These are phyloP conservation scores for Acarospora socialis DNA, from an alignment of 2,329 filamentous ascomycete species.

Conservation along the genomic window DNA sequence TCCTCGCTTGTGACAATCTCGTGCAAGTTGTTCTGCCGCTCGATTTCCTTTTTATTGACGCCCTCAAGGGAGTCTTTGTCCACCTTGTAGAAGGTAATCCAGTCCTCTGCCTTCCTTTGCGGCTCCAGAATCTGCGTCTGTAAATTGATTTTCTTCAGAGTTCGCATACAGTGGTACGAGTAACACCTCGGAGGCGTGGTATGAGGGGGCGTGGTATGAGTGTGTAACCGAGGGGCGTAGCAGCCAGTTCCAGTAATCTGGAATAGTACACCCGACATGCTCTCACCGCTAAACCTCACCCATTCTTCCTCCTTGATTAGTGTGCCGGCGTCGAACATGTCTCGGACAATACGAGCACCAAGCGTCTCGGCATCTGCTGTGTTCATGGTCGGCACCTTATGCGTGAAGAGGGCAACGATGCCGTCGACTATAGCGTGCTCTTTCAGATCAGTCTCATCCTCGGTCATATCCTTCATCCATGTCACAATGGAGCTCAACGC, in stretches of 20 bases:
- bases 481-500: conserved; percentile 72
- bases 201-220: conserved; percentile 39
- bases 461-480: conserved; percentile 81
- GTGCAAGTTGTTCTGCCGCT: conserved; percentile 85
- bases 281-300: conserved; percentile 77
- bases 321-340: conserved; percentile 66
- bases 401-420: conserved; percentile 74
- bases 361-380: conserved; percentile 88
- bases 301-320: conserved; percentile 87
- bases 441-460: conserved; percentile 79
- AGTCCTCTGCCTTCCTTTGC: conserved; percentile 59
- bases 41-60: conserved; percentile 71
- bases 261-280: conserved; percentile 79
- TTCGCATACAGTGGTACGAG: conserved; percentile 83
- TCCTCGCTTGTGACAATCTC: conserved; percentile 93
- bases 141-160: conserved; percentile 84
- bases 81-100: conserved; percentile 78
- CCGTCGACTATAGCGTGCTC: conserved; percentile 76
- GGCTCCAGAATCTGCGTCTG: conserved; percentile 57
- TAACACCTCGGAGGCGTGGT: conserved; percentile 73
- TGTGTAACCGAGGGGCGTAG: conserved; percentile 73
- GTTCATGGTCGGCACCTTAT: conserved; percentile 97
- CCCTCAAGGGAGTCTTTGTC: conserved; percentile 60
- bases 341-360: conserved; percentile 58
- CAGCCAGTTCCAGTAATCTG: conserved; percentile 86